Conservation (phyloP, 169 alveolate genomes). For the Eimeria necatrix region DNA sequence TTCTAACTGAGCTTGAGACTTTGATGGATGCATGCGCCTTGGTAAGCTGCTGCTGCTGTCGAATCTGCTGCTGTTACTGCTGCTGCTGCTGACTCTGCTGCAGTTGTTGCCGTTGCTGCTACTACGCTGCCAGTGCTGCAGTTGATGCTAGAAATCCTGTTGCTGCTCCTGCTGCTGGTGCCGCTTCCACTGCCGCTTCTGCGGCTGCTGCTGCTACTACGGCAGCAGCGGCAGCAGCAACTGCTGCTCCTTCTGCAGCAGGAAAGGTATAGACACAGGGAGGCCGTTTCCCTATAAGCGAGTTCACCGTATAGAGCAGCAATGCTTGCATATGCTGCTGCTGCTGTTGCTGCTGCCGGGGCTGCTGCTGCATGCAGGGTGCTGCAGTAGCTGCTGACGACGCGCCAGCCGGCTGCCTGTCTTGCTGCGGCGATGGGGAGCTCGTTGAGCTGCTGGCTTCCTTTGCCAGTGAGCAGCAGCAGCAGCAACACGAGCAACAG, state of each 20-base stretch:
- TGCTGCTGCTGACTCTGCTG: constrained; percentile 3
- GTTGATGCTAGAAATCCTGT: not conserved
- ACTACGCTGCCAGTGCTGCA: not conserved
- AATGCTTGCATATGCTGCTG: constrained; percentile 22
- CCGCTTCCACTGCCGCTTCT: not conserved
- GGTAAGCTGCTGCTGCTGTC: constrained; percentile 52
- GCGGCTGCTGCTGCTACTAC: not conserved
- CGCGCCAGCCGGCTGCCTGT: not conserved
- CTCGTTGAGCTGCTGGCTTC: constrained; percentile 37
- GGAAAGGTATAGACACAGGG: no score
- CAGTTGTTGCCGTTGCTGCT: not conserved
- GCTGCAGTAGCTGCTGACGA: constrained; percentile 48
- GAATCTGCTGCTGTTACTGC: not conserved
- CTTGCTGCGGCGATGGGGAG: constrained; percentile 31
- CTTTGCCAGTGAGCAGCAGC: constrained; percentile 33
- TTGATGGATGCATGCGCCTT: constrained; percentile 53
- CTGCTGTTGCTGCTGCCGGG: constrained; percentile 35
- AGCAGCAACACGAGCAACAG: constrained; percentile 40
- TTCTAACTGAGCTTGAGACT: not conserved
- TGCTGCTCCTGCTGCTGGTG: not conserved
- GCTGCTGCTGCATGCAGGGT: constrained; percentile 27
- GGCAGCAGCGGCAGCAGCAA: not conserved
- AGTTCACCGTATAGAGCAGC: not conserved
- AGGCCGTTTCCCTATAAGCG: not conserved
- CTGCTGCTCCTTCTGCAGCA: not conserved